Evolutionary conservation across 148 eudicot genomes (phyloP).

Genomic region (Camellia sinensis): DNA sequence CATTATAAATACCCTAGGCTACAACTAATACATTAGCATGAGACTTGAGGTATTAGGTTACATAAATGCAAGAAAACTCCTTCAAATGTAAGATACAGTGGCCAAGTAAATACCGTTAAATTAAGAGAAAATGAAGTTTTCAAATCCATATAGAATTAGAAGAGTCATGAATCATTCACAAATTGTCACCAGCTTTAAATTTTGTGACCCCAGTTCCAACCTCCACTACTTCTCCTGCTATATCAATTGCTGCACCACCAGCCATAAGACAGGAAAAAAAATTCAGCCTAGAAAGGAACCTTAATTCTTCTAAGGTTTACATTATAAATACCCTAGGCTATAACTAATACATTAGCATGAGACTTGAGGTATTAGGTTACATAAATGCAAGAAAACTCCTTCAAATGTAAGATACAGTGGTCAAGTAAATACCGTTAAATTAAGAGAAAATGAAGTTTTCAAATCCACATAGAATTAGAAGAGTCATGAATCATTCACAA

Average conservation of each 20-base stretch:
- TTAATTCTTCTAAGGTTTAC: background rate
- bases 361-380: too few relatives aligned
- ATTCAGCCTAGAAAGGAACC: slow-evolving; percentile 9
- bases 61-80: background rate
- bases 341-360: background rate
- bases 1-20: background rate
- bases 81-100: background rate
- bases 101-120: background rate
- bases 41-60: background rate
- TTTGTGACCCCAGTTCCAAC: slow-evolving; percentile 58
- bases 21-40: background rate
- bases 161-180: background rate
- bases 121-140: background rate
- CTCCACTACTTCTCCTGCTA: slow-evolving; percentile 81
- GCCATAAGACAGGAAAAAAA: slow-evolving; percentile 2
- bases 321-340: background rate
- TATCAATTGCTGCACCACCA: slow-evolving; percentile 56
- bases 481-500: background rate
- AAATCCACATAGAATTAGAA: background rate
- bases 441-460: background rate
- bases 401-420: background rate
- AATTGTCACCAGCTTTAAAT: slow-evolving; percentile 70
- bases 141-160: background rate
- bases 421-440: background rate
- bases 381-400: background rate